Conservation (phyloP, 176 grass and related monocot species). For the Oryza meyeriana region DNA sequence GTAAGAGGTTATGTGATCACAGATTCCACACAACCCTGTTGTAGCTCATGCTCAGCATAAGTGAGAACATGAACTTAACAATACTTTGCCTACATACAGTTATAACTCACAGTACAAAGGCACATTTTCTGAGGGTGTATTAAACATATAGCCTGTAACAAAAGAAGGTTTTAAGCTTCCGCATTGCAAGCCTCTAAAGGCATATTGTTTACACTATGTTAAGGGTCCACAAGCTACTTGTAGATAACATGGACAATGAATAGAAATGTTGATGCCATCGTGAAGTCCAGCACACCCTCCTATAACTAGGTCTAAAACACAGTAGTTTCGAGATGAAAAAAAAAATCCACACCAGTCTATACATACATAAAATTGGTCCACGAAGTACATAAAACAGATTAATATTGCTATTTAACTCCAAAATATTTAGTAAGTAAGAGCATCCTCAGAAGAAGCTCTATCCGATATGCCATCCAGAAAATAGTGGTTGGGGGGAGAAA, state of each 20-base stretch:
- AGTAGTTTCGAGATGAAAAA: not conserved
- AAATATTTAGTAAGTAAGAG: not conserved
- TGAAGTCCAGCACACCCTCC: not conserved
- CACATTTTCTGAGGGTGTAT: not conserved
- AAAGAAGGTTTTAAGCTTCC: not conserved
- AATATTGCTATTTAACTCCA: not conserved
- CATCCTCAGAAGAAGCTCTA: no score
- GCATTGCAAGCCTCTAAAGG: not conserved
- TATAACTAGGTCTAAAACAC: not conserved
- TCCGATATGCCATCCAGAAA: no score
- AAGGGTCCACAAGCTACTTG: not conserved
- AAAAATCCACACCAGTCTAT: not conserved
- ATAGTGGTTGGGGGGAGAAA: no score
- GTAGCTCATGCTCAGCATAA: not conserved
- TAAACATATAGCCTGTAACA: not conserved
- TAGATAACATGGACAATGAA: not conserved
- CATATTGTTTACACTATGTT: not conserved
- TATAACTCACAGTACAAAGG: not conserved
- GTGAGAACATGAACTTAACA: not conserved
- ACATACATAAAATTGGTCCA: not conserved
- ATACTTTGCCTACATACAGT: not conserved
- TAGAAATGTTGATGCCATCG: not conserved
- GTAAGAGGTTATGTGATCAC: not conserved
- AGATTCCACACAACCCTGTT: not conserved
- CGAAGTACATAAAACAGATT: not conserved